Percentiles rank a stretch among this genome's conserved stretches.
Evolutionary conservation across 2,329 filamentous ascomycete genomes (phyloP).

Genomic region (Cladosporium cucumerinum): DNA sequence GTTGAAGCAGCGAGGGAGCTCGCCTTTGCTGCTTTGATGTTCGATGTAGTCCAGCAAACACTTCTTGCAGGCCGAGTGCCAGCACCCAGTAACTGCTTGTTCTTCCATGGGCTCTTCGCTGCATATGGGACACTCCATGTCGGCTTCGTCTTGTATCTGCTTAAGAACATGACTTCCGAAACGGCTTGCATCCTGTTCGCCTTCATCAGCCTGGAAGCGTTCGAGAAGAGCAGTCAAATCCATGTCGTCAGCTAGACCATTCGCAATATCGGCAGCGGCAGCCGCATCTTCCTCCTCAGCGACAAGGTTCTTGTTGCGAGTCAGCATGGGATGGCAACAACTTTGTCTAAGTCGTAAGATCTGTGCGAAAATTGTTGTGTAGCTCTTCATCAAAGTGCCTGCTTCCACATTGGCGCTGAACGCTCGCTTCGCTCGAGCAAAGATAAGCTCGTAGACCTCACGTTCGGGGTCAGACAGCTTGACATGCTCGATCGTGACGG

Average conservation of each 20-base stretch:
- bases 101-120: constrained; percentile 94
- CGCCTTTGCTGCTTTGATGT: constrained; percentile 74
- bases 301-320: constrained; percentile 77
- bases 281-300: constrained; percentile 84
- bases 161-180: constrained; percentile 85
- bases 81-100: constrained; percentile 91
- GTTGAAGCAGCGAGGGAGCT: constrained; percentile 80
- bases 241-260: constrained; percentile 90
- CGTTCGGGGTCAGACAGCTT: constrained; percentile 81
- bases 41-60: constrained; percentile 88
- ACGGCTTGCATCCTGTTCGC: constrained; percentile 59
- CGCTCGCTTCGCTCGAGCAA: constrained; percentile 73
- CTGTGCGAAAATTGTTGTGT: constrained; percentile 95
- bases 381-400: constrained; percentile 90
- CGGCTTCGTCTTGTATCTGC: constrained; percentile 86
- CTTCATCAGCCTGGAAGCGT: constrained; percentile 65
- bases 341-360: constrained; percentile 88
- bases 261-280: constrained; percentile 71
- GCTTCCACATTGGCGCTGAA: constrained; percentile 85
- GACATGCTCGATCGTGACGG: constrained; percentile 80
- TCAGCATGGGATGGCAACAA: constrained; percentile 89
- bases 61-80: constrained; percentile 94
- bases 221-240: constrained; percentile 83
- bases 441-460: constrained; percentile 91
- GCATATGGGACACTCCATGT: constrained; percentile 90